These are phyloP conservation scores for Pleurotus citrinopileatus DNA, from an alignment of 768 basidiomycete species.

Conservation along the genomic window DNA sequence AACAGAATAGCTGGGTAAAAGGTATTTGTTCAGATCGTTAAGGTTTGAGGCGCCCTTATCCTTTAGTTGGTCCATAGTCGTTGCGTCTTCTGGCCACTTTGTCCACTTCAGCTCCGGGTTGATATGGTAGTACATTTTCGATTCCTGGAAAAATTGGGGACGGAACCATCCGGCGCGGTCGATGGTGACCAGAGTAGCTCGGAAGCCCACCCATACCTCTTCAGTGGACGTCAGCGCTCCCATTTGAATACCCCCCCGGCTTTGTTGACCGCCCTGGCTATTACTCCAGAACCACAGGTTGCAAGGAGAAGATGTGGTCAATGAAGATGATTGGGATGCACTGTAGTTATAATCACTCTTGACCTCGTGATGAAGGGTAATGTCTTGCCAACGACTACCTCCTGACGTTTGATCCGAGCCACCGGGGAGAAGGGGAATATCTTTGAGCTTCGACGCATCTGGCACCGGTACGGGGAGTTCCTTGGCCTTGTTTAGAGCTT, in stretches of 20 bases:
- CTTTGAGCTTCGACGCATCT: neutral
- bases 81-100: constrained; percentile 8
- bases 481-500: constrained; percentile 9
- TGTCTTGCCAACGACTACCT: constrained; percentile 23
- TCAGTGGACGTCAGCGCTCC: neutral
- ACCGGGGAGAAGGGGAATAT: constrained; percentile 11
- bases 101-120: constrained; percentile 13
- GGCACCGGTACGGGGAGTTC: constrained; percentile 9
- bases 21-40: constrained; percentile 4
- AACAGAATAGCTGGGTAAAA: constrained; percentile 8
- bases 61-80: constrained; percentile 5
- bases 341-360: neutral
- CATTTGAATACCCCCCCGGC: neutral
- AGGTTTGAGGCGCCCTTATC: neutral
- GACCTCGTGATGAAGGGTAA: constrained; percentile 13
- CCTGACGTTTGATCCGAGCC: constrained; percentile 14
- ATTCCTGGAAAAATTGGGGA: constrained; percentile 19
- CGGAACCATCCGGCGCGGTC: constrained; percentile 22
- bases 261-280: neutral
- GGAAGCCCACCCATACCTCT: constrained; percentile 12
- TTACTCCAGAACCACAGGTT: neutral
- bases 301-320: neutral
- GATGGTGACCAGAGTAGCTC: constrained; percentile 18
- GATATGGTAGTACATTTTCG: constrained; percentile 15
- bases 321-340: neutral